Evolutionary conservation across 768 basidiomycete genomes (phyloP), one percentile per base, ranked within the genome.

Genomic region (Sarcomyxa edulis): DNA sequence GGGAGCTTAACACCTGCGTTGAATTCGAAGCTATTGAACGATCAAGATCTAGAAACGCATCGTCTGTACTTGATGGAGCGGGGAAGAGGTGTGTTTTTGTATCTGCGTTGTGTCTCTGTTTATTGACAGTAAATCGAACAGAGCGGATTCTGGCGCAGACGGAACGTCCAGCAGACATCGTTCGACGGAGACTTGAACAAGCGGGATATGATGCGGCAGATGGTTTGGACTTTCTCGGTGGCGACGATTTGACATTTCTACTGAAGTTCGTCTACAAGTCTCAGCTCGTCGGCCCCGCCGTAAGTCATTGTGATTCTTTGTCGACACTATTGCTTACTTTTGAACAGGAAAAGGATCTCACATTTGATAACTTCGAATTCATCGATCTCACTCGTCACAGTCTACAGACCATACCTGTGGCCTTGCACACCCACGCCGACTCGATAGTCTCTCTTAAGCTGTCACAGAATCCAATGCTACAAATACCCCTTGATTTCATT

Each of bases 401-500:
- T 49, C 66, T 98, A 3, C 84, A 85, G 37, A 87, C 92, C 4
- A 85, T 98, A 32, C 96, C 96, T 1, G 81, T 95, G 48, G 68
- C 79, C 42, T 69, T 97, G 9, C 85, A 99, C 58, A 73, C 77
- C 38, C 79, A 90, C 43, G 92, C 93, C 1, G 81, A 85, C 48
- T 75, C 76, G 18, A 93, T 99, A 51, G 67, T 87, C 42, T 81
- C 73, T 27, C 82, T 98, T 42, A 88, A 86, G 44, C 74, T 98
- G 10, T 95, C 92, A 3, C 80, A 88, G 30, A 99, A 98, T 55
- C 92, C 94, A 2, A 90, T 95, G 77, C 75, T 94, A 39, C 94
- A 98, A 58, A 84, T 98, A 24, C 96, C 95, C 1, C 80, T 91
- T 35, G 96, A 98, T 61, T 99, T 99, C 55, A 84, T 96, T 41